A percentile compares a stretch with the other conserved stretches of the same genome.
These are phyloP conservation scores for Kwoniella heveanensis DNA, from an alignment of 768 basidiomycete species.

Conservation along the genomic window DNA sequence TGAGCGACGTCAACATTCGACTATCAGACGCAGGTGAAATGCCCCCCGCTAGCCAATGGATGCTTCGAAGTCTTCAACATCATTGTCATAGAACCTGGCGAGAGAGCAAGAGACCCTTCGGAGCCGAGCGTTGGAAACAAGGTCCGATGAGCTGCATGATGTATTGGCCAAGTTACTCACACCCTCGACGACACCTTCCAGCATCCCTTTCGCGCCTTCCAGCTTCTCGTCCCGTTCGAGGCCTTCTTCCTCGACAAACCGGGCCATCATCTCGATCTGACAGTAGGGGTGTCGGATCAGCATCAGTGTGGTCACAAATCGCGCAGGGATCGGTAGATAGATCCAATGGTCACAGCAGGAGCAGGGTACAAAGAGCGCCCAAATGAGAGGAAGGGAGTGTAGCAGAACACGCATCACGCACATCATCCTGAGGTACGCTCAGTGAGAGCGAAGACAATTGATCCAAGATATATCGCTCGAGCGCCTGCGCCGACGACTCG, in stretches of 20 bases:
- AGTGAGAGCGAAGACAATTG: constrained; percentile 37
- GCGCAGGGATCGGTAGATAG: too few relatives aligned
- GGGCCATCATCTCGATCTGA: constrained; percentile 54
- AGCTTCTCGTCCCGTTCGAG: constrained; percentile 52
- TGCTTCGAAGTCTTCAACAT: too few relatives aligned
- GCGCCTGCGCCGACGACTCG: constrained; percentile 42
- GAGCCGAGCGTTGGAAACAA: too few relatives aligned
- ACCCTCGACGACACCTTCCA: constrained; percentile 46
- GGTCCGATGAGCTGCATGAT: too few relatives aligned
- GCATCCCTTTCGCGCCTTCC: constrained; percentile 53
- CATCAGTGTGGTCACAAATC: not conserved
- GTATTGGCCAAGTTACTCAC: constrained; percentile 17
- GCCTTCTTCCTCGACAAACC: constrained; percentile 54
- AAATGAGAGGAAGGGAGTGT: not conserved
- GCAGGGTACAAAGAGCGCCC: too few relatives aligned
- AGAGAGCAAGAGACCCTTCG: too few relatives aligned
- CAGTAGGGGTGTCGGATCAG: too few relatives aligned
- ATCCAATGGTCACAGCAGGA: too few relatives aligned
- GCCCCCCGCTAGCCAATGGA: too few relatives aligned
- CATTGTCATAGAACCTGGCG: too few relatives aligned
- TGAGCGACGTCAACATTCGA: too few relatives aligned
- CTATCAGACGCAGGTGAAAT: too few relatives aligned
- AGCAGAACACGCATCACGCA: constrained; percentile 18
- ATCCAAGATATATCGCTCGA: constrained; percentile 44
- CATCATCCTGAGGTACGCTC: constrained; percentile 46